A percentile compares a stretch with the other conserved stretches of the same genome.
Evolutionary conservation across 805 yeast genomes (phyloP).

Genomic region (Diddensiella transvaalensis): DNA sequence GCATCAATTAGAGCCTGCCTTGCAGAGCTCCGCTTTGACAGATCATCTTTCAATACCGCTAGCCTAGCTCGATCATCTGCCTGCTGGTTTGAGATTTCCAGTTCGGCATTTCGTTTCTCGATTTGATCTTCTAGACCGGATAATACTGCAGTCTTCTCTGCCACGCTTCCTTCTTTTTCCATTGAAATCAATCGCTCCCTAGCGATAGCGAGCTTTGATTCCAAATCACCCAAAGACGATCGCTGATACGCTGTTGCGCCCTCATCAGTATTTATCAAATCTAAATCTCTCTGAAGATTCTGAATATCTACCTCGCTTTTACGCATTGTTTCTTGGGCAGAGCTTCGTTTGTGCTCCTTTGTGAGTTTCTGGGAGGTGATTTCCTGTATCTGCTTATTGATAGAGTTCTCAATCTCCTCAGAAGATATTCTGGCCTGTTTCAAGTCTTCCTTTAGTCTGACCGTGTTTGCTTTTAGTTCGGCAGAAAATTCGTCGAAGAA

Average conservation of each 20-base stretch:
- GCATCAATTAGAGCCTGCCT: slow-evolving; percentile 31
- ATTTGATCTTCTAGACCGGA: slow-evolving; percentile 30
- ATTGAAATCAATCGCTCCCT: slow-evolving; percentile 14
- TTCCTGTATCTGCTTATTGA: slow-evolving; percentile 24
- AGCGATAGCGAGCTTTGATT: slow-evolving; percentile 32
- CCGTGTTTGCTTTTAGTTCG: neutral
- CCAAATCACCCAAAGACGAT: slow-evolving; percentile 40
- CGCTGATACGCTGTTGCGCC: slow-evolving; percentile 47
- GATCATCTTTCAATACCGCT: slow-evolving; percentile 42
- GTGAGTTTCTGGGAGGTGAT: slow-evolving; percentile 26
- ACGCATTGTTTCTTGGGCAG: slow-evolving; percentile 12
- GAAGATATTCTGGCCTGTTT: slow-evolving; percentile 18
- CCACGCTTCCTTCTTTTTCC: slow-evolving; percentile 8
- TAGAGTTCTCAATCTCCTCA: slow-evolving; percentile 33
- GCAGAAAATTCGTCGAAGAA: neutral
- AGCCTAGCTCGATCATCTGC: slow-evolving; percentile 57
- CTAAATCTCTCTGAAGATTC: slow-evolving; percentile 39
- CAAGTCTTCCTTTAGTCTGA: slow-evolving; percentile 6
- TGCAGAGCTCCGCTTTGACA: slow-evolving; percentile 32
- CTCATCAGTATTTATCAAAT: slow-evolving; percentile 40
- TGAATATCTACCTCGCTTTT: slow-evolving; percentile 34
- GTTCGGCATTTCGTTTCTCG: slow-evolving; percentile 51
- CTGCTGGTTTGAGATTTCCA: slow-evolving; percentile 52
- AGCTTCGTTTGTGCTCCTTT: slow-evolving; percentile 22
- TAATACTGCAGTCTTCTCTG: slow-evolving; percentile 9